Base-by-base conservation (phyloP, 805 yeast species). In the Sugiyamaella valdiviana region DNA sequence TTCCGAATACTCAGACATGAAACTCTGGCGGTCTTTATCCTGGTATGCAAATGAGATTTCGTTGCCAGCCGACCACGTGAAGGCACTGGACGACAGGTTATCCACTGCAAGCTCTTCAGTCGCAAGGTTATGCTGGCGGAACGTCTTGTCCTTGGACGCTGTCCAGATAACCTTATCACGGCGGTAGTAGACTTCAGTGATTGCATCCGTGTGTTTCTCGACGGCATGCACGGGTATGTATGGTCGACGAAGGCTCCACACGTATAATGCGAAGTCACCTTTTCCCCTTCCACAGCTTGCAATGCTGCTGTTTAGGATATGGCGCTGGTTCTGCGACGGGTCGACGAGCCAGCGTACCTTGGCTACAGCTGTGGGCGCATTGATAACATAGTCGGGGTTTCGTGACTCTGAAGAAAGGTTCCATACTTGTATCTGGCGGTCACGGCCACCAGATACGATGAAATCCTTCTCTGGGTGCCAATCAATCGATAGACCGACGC, bases 391-490 rank as follows among this genome's bases (percentile, higher is more conserved):
- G 29, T 86, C 91, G 0, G 97, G 95, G 2, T 67, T 73, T 49
- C 51, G 58, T 16, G 46, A 59, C 17, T 67, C 74, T 35, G 68
- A 56, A 9, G 64, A 61, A 75, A 79, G 68, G 58, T 77, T 83
- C 91, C 95, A 87, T 2, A 85, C 79, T 52, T 85, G 87, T 32
- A 85, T 72, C 56, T 81, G 82, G 46, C 84, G 83, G 65, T 93
- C 99, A 58, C 97, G 74, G 6, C 99, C 99, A 14, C 97, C 97
- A 17, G 96, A 86, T 4, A 83, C 82, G 17, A 93, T 76, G 58
- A 82, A 85, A 53, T 90, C 95, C 35, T 74, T 63, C 36, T 80
- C 82, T 0, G 95, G 95, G 61, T 90, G 96, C 82, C 95, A 89
- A 58, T 87, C 89, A 3, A 93, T 65, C 3, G 95, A 79, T 15